phyloP scores from a whole-genome alignment of 331 rosid genomes.

The Saraca asoca region DNA sequence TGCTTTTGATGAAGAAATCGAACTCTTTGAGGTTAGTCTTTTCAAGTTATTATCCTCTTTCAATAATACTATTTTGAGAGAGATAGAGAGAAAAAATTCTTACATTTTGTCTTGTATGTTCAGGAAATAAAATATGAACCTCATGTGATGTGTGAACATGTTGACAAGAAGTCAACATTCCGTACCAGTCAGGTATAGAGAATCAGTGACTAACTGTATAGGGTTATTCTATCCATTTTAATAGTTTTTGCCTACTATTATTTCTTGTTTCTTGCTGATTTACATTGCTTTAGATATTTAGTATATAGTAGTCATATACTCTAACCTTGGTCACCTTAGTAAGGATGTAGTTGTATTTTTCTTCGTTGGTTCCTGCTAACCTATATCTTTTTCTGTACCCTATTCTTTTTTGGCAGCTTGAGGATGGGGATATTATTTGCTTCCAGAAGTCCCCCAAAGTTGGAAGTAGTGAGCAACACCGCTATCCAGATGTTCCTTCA shows the following conservation, averaged over 20 bases:
- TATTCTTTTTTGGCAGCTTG: slow-evolving; percentile 56
- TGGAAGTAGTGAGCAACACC: slow-evolving; percentile 51
- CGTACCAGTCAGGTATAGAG: slow-evolving; percentile 56
- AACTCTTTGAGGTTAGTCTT: slow-evolving; percentile 69
- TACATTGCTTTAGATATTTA: neutral
- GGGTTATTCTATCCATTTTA: neutral
- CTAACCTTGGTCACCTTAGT: neutral
- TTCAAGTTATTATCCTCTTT: neutral
- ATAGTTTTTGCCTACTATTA: neutral
- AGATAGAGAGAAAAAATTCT: slow-evolving; percentile 1
- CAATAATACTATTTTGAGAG: too few relatives aligned
- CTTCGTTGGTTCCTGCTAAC: slow-evolving; percentile 3
- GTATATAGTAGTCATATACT: neutral
- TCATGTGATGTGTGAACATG: slow-evolving; percentile 59
- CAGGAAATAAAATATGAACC: slow-evolving; percentile 75
- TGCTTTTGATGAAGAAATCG: slow-evolving; percentile 69
- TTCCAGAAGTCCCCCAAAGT: slow-evolving; percentile 58
- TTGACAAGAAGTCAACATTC: slow-evolving; percentile 52
- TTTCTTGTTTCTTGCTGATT: too few relatives aligned
- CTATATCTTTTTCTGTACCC: neutral
- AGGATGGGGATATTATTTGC: slow-evolving; percentile 91
- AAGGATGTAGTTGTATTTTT: neutral
- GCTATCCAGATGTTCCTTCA: slow-evolving; percentile 72
- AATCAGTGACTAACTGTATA: neutral
- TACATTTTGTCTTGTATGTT: slow-evolving; percentile 23